Percentiles rank a stretch among this genome's conserved stretches.
Evolutionary conservation across 768 basidiomycete genomes (phyloP).

Genomic region (Collybiopsis luxurians): DNA sequence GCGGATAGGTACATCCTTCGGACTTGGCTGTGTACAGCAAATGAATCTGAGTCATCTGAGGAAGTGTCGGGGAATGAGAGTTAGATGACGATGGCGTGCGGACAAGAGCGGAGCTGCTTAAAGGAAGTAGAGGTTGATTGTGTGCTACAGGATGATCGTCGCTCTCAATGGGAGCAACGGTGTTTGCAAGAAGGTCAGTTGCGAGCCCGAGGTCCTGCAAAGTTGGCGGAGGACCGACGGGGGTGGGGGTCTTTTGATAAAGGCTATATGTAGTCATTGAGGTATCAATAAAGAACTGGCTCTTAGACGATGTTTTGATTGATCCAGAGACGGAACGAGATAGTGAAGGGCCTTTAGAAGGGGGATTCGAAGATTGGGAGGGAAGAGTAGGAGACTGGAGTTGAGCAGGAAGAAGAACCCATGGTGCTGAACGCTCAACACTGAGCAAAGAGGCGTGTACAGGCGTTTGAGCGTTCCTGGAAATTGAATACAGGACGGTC

Average conservation of each 20-base stretch:
- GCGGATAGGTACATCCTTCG: constrained; percentile 31
- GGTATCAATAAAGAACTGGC: constrained; percentile 37
- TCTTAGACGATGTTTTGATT: constrained; percentile 17
- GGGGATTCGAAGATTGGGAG: constrained; percentile 25
- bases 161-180: constrained; percentile 17
- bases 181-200: constrained; percentile 32
- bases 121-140: constrained; percentile 45
- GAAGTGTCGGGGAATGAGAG: constrained; percentile 35
- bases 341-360: constrained; percentile 25
- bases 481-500: constrained; percentile 23
- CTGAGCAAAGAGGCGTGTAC: constrained; percentile 61
- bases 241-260: constrained; percentile 32
- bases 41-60: constrained; percentile 55
- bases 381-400: constrained; percentile 1
- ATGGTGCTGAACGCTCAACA: constrained; percentile 56
- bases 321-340: constrained; percentile 22
- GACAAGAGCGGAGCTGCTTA: constrained; percentile 57
- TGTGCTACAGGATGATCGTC: constrained; percentile 19
- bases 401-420: constrained; percentile 48
- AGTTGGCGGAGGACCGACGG: constrained; percentile 34
- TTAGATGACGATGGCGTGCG: constrained; percentile 45
- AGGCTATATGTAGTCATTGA: constrained; percentile 52
- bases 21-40: constrained; percentile 52
- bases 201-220: constrained; percentile 32
- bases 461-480: constrained; percentile 20